Base-by-base conservation (phyloP, 2,329 filamentous ascomycete species). In the Beauveria pseudobassiana region DNA sequence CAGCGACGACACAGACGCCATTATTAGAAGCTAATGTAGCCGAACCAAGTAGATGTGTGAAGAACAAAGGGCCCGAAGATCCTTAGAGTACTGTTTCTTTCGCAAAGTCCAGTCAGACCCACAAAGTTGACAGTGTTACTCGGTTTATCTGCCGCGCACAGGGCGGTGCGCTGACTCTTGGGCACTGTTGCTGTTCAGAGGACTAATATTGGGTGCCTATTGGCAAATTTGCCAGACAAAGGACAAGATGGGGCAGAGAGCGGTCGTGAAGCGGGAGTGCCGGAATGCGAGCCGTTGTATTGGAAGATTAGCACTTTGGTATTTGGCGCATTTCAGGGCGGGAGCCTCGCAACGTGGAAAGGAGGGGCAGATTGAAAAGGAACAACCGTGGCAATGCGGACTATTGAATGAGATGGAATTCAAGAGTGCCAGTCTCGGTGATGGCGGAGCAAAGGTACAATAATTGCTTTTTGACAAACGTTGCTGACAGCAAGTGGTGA, bases 1-100 rank as follows among this genome's bases (percentile, higher is more conserved):
- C 64, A 99, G 81, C 65, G 91, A 96, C 65, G 91, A 85, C 38
- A 98, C 93, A 45, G 93, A 96, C 68, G 93, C 93, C 93, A 98
- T 98, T 65, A 60, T 72, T 65, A 16, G 28, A 24, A 24, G 20
- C 5, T 20, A 4, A n/a, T 46, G 5, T 10, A 26, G 34, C 28
- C 46, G 28, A 18, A 5, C 6, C 24, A 16, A 34, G 16, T n/a
- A 3, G 38, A 18, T 52, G 48, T 42, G 46, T 5, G 18, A 24
- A 16, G 10, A 18, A 1, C 16, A 30, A 43, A 24, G 34, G 24
- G 34, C 14, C 1, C 24, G 26, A 20, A 3, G 22, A 30, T 48
- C n/a, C 26, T 43, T 12, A 7, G n/a, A 38, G 26, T 48, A 12
- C 34, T 38, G 12, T 38, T 8, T 57, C 24, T 12, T 22, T 22